A percentile compares a stretch with the other conserved stretches of the same genome.
Conservation (phyloP, 495 filamentous ascomycete genomes). For the Penicillium dipodomyicola region DNA sequence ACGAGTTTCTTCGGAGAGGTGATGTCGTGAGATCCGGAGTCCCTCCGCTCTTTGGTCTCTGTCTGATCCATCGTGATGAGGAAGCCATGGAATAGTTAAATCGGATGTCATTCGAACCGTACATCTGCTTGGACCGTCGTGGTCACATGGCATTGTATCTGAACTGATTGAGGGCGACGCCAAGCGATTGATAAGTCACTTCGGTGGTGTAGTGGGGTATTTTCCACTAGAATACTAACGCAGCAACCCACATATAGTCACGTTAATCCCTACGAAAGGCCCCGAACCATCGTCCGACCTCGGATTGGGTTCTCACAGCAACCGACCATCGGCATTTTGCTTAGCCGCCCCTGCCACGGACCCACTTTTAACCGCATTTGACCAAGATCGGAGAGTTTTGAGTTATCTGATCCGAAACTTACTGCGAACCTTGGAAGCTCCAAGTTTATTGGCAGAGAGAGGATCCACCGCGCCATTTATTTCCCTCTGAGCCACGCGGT, state of each 20-base stretch:
- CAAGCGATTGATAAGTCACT: background rate
- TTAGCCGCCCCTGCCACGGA: slow-evolving; percentile 1
- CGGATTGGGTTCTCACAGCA: background rate
- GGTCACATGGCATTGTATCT: background rate
- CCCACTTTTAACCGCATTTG: background rate
- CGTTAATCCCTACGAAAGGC: background rate
- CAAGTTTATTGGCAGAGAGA: background rate
- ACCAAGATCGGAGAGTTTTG: background rate
- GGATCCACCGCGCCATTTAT: background rate
- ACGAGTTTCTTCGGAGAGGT: slow-evolving; percentile 54
- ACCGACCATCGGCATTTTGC: slow-evolving; percentile 2
- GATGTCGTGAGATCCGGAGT: slow-evolving; percentile 11
- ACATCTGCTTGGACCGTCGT: background rate
- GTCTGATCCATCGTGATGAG: background rate
- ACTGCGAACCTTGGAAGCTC: background rate
- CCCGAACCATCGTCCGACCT: background rate
- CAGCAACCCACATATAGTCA: background rate
- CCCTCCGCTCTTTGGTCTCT: slow-evolving; percentile 2
- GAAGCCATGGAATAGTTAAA: background rate
- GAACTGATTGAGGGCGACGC: background rate
- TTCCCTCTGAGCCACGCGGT: background rate
- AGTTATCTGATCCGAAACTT: slow-evolving; percentile 7
- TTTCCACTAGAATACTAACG: background rate
- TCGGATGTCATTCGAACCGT: background rate
- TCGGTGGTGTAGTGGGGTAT: slow-evolving; percentile 2